A percentile compares a stretch with the other conserved stretches of the same genome.
These are phyloP conservation scores for Teratosphaeriaceae sp. DNA, from an alignment of 2,329 filamentous ascomycete species.

Conservation along the genomic window DNA sequence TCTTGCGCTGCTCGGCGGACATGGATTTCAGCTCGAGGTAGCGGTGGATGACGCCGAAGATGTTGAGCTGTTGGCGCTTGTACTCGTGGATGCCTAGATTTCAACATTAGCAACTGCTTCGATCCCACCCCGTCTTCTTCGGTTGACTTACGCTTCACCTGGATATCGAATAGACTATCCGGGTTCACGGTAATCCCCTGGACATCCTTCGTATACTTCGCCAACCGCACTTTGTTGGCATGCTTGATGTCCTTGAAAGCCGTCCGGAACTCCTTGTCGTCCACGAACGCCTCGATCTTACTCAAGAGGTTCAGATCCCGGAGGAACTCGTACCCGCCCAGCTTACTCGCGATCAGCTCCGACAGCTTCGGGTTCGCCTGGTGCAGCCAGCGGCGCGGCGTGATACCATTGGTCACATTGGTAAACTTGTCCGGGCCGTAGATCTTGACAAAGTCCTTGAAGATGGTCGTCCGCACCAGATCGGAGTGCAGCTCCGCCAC, in stretches of 20 bases:
- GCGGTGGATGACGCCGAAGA: conserved; percentile 93
- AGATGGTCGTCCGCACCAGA: conserved; percentile 97
- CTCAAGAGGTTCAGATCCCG: conserved; percentile 84
- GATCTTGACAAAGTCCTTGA: conserved; percentile 95
- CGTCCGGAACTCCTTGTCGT: conserved; percentile 85
- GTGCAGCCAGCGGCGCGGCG: conserved; percentile 90
- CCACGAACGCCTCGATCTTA: conserved; percentile 73
- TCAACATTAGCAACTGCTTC: too few species aligned
- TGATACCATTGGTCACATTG: conserved; percentile 98
- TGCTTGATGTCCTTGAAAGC: conserved; percentile 97
- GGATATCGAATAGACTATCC: conserved; percentile 83
- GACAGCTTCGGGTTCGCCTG: conserved; percentile 93
- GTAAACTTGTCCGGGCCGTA: conserved; percentile 97
- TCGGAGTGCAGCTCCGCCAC: conserved; percentile 97
- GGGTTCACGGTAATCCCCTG: conserved; percentile 81
- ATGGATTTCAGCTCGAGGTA: conserved; percentile 86
- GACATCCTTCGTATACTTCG: conserved; percentile 80
- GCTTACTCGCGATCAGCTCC: conserved; percentile 84
- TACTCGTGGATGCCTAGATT: conserved; percentile 97
- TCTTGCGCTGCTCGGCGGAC: conserved; percentile 77
- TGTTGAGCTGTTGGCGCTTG: conserved; percentile 96
- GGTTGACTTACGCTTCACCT: conserved; percentile 93
- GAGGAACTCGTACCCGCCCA: conserved; percentile 75
- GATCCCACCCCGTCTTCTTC: too few species aligned
- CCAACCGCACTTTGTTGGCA: conserved; percentile 87